phyloP scores from a whole-genome alignment of 257 asterid genomes.

The Primulina huaijiensis region DNA sequence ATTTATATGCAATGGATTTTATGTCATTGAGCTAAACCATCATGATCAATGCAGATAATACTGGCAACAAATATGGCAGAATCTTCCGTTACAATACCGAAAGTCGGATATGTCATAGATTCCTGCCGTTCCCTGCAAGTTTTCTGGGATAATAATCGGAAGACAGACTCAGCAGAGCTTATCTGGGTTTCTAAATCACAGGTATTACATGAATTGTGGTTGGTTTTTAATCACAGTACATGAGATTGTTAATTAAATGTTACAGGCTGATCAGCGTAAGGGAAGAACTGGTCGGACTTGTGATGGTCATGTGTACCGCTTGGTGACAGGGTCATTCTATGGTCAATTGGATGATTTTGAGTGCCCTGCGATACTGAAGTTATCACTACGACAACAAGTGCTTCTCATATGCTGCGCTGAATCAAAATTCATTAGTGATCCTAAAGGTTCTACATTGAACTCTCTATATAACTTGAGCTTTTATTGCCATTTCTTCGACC shows the following conservation, averaged over 20 bases:
- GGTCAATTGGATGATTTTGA: constrained; percentile 71
- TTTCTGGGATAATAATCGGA: constrained; percentile 70
- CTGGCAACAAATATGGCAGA: constrained; percentile 97
- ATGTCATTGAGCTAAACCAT: constrained; percentile 21
- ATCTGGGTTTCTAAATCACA: constrained; percentile 97
- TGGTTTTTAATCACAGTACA: constrained; percentile 15
- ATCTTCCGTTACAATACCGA: constrained; percentile 97
- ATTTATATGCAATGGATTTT: constrained; percentile 10
- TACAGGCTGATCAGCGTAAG: constrained; percentile 88
- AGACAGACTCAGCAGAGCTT: constrained; percentile 72
- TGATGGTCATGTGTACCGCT: constrained; percentile 79
- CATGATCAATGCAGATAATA: constrained; percentile 58
- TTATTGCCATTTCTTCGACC: not conserved
- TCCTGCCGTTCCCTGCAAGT: constrained; percentile 98
- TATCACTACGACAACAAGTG: constrained; percentile 78
- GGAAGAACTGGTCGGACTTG: constrained; percentile 99
- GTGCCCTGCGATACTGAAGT: constrained; percentile 73
- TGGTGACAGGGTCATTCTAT: constrained; percentile 73
- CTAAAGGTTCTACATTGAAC: constrained; percentile 53
- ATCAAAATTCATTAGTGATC: constrained; percentile 88
- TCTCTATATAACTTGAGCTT: constrained; percentile 10
- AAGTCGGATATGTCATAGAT: constrained; percentile 92
- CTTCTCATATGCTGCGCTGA: constrained; percentile 83
- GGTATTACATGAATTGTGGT: constrained; percentile 42
- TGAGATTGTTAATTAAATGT: constrained; percentile 17